These are phyloP conservation scores for Lipomyces yamanashiensis DNA, from an alignment of 805 yeast species.

Conservation along the genomic window DNA sequence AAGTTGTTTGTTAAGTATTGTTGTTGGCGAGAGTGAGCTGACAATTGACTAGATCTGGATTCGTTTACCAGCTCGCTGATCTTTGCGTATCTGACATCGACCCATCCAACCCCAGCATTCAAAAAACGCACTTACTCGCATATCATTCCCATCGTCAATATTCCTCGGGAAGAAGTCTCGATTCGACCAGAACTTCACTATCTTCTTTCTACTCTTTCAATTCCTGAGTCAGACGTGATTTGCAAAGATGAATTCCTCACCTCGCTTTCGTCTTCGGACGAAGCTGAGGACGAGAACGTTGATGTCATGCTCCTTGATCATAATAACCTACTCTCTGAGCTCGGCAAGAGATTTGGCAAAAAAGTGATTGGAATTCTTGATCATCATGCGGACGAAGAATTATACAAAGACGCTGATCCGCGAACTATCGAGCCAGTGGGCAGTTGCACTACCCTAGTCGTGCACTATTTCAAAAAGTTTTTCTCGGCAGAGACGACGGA, in stretches of 20 bases:
- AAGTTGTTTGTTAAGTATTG: neutral
- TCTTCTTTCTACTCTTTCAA: constrained; percentile 54
- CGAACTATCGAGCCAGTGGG: constrained; percentile 67
- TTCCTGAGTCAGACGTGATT: constrained; percentile 57
- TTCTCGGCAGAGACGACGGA: constrained; percentile 23
- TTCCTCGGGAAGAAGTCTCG: constrained; percentile 65
- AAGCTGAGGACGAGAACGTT: constrained; percentile 31
- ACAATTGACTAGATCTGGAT: constrained; percentile 62
- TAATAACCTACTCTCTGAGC: constrained; percentile 63
- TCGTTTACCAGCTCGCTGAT: constrained; percentile 78
- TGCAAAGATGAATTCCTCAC: constrained; percentile 69
- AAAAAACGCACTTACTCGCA: constrained; percentile 36
- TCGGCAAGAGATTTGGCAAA: constrained; percentile 50
- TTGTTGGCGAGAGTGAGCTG: neutral
- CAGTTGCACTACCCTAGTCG: constrained; percentile 78
- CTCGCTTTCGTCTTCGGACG: constrained; percentile 19
- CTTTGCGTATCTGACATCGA: constrained; percentile 63
- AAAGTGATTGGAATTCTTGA: constrained; percentile 66
- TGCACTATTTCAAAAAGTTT: constrained; percentile 58
- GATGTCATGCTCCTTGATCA: constrained; percentile 80
- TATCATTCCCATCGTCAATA: constrained; percentile 75
- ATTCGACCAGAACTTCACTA: constrained; percentile 72
- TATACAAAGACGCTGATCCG: constrained; percentile 56
- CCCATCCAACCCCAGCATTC: constrained; percentile 13
- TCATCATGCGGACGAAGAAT: constrained; percentile 79